These are phyloP conservation scores for Lepidium africanum DNA, from an alignment of 345 rosid genomes.

Conservation along the genomic window DNA sequence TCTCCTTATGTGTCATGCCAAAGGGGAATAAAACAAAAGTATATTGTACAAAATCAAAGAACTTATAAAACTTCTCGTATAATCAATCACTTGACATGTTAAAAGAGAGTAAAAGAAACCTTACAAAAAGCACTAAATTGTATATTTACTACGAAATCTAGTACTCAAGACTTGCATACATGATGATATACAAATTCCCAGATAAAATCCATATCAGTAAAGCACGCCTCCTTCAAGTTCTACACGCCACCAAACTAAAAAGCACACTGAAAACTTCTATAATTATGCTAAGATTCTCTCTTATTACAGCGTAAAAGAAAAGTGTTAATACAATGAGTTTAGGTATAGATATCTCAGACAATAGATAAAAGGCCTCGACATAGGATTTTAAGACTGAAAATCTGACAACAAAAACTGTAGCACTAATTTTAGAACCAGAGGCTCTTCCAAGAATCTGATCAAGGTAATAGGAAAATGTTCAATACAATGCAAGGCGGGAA, in stretches of 20 bases:
- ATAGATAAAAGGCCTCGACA: neutral
- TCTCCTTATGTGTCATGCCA: neutral
- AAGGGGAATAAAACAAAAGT: neutral
- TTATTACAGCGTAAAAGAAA: neutral
- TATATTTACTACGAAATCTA: neutral
- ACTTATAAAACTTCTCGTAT: neutral
- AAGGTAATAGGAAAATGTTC: neutral
- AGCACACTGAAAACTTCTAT: neutral
- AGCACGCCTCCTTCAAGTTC: neutral
- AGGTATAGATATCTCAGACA: neutral
- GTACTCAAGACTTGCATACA: neutral
- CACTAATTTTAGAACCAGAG: neutral
- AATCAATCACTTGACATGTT: neutral
- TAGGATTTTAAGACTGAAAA: neutral
- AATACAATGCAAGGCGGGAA: conserved; percentile 14
- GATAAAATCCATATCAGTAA: neutral
- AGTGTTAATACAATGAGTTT: neutral
- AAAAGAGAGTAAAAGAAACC: neutral
- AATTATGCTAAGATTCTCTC: neutral
- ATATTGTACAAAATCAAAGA: neutral
- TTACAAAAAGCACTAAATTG: neutral
- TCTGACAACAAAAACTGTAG: neutral
- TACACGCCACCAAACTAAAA: neutral
- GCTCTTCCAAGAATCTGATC: conserved; percentile 12
- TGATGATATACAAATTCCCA: conserved; percentile 1